A percentile compares a stretch with the other conserved stretches of the same genome.
Conservation (phyloP, 768 basidiomycete species). For the Trametes gibbosa region DNA sequence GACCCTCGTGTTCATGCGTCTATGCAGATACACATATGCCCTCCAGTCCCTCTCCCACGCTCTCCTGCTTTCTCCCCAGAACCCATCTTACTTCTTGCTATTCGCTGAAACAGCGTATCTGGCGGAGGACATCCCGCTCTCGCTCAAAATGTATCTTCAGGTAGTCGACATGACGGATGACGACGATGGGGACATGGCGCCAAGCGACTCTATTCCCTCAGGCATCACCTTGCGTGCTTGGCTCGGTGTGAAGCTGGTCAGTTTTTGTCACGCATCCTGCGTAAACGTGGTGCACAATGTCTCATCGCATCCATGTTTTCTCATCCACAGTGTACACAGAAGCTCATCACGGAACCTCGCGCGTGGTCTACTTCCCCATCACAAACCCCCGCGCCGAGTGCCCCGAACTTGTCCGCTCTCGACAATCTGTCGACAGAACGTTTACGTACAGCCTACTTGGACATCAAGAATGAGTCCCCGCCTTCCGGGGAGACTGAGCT, state of each 20-base stretch:
- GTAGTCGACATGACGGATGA: constrained; percentile 79
- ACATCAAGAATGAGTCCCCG: constrained; percentile 27
- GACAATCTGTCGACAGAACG: constrained; percentile 75
- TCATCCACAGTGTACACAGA: constrained; percentile 54
- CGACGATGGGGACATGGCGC: constrained; percentile 47
- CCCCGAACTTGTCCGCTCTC: constrained; percentile 51
- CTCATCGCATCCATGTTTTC: no score
- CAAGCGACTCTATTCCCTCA: constrained; percentile 46
- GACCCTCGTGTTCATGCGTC: not conserved
- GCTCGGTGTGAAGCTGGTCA: constrained; percentile 80
- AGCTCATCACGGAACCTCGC: constrained; percentile 43
- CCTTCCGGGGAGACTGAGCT: constrained; percentile 23
- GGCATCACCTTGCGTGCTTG: constrained; percentile 69
- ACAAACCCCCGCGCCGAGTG: constrained; percentile 48
- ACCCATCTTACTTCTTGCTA: constrained; percentile 80
- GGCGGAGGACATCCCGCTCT: constrained; percentile 66
- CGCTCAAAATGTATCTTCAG: constrained; percentile 76
- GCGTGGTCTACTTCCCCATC: constrained; percentile 49
- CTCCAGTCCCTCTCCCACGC: constrained; percentile 79
- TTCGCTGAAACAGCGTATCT: constrained; percentile 89
- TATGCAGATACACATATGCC: constrained; percentile 62
- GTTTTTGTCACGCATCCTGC: constrained; percentile 26
- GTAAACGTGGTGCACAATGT: no score
- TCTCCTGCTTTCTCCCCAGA: constrained; percentile 80
- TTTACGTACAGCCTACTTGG: constrained; percentile 55